Base-by-base conservation (phyloP, 495 filamentous ascomycete species). In the Lasiosphaeria hispida region DNA sequence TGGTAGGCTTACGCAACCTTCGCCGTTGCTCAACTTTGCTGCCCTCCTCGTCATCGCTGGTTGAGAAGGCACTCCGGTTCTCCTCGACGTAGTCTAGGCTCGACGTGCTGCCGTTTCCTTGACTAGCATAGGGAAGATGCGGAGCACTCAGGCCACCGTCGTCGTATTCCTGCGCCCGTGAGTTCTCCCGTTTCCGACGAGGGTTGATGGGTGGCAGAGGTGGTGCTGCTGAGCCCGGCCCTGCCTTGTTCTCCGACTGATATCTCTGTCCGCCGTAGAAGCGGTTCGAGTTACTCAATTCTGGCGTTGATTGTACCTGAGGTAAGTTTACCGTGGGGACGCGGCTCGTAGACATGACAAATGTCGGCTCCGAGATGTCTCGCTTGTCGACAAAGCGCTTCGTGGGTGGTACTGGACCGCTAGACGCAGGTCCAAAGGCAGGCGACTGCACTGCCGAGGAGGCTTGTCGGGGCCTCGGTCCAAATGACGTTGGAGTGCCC, bases 331-430 rank as follows among this genome's bases (percentile, higher is more conserved):
- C 78, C 0, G 83, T 85, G 3, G 85, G 83, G 13, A 94, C 81
- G 42, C 85, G 86, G 9, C 86, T 91, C 8, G 90, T 94, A 17
- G 80, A 83, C 36, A 83, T 88, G n/a, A 93, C 70, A 55, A 96
- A 87, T 0, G 81, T 88, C 0, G 91, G 91, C 61, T 94, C 91
- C 3, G 90, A 93, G 39, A 96, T 95, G 30, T 87, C 83, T 36
- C 80, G 75, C 65, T 93, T 91, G 63, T 84, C 86, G 47, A 94
- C 75, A 0, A 81, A 75, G 38, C 83, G 83, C 75, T 91, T 94
- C 39, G 62, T 53, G 70, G 77, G 18, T 35, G 67, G 68, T 19
- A 69, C 63, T n/a, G 65, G 41, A 35, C 9, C 54, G 3, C 63
- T 40, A 36, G 61, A 53, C 0, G 38, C 52, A 2, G 65, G 48